A percentile compares a stretch with the other conserved stretches of the same genome.
Evolutionary conservation across 2,329 filamentous ascomycete genomes (phyloP).

Genomic region (Fusarium tricinctum): DNA sequence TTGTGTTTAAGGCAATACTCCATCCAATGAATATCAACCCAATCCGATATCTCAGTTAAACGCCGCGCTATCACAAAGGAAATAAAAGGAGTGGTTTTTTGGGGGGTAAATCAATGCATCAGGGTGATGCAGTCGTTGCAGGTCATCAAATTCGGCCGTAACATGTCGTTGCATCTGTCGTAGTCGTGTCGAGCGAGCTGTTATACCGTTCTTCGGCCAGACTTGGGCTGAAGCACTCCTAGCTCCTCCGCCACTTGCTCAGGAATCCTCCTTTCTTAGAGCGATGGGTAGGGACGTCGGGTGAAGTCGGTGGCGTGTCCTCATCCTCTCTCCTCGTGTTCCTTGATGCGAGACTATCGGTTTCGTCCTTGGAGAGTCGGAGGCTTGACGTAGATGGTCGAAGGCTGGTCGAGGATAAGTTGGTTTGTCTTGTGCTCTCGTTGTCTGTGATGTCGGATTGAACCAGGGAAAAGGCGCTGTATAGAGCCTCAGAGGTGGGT

Average conservation of each 20-base stretch:
- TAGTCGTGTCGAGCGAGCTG: slow-evolving; percentile 28
- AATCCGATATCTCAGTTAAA: slow-evolving; percentile 25
- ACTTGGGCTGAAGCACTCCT: slow-evolving; percentile 17
- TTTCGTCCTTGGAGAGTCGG: slow-evolving; percentile 55
- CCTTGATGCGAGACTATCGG: slow-evolving; percentile 55
- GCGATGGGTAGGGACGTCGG: slow-evolving; percentile 50
- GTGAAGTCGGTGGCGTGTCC: slow-evolving; percentile 56
- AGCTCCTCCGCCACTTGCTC: slow-evolving; percentile 46
- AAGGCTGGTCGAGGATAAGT: slow-evolving; percentile 50
- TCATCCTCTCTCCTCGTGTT: slow-evolving; percentile 49
- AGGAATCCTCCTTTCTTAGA: slow-evolving; percentile 50
- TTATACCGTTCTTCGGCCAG: slow-evolving; percentile 15
- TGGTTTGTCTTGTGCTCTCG: slow-evolving; percentile 43
- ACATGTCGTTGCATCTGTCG: slow-evolving; percentile 32
- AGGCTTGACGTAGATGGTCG: slow-evolving; percentile 53
- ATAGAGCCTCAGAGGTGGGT: slow-evolving; percentile 52
- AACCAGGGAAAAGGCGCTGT: slow-evolving; percentile 54
- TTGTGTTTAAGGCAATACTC: slow-evolving; percentile 16
- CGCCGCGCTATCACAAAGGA: slow-evolving; percentile 44
- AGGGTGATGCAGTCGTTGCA: slow-evolving; percentile 39
- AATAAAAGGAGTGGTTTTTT: slow-evolving; percentile 15
- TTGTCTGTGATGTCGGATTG: slow-evolving; percentile 45
- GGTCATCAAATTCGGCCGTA: slow-evolving; percentile 43
- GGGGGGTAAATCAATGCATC: slow-evolving; percentile 10
- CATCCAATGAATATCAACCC: slow-evolving; percentile 7